These are phyloP conservation scores for Solanum hybrid DNA, from an alignment of 305 asterid species.

Conservation along the genomic window DNA sequence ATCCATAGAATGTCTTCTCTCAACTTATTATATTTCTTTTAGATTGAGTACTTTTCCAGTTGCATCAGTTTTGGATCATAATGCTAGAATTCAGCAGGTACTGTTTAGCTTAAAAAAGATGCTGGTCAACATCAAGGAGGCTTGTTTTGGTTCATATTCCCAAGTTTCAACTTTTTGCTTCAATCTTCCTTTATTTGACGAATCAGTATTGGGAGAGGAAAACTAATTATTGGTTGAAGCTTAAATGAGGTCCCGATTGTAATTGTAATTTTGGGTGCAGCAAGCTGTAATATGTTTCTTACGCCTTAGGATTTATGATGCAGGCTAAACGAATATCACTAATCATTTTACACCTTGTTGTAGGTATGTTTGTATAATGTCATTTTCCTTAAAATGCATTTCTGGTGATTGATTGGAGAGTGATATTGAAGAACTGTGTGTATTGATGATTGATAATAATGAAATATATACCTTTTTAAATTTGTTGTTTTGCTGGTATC, in stretches of 20 bases:
- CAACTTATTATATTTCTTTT: neutral
- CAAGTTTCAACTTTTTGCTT: neutral
- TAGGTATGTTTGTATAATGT: neutral
- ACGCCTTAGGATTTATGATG: neutral
- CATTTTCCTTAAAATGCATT: neutral
- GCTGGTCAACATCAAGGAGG: neutral
- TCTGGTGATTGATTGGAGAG: neutral
- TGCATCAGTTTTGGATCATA: neutral
- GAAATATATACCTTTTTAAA: neutral
- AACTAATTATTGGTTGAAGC: neutral
- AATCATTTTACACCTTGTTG: neutral
- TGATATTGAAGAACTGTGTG: neutral
- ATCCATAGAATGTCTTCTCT: neutral
- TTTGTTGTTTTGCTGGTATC: neutral
- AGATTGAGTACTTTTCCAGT: neutral
- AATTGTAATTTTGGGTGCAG: neutral
- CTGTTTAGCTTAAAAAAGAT: neutral
- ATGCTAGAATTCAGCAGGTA: neutral
- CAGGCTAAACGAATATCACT: neutral
- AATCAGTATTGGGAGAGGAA: neutral
- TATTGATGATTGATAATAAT: neutral
- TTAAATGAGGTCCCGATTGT: neutral
- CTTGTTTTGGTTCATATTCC: neutral
- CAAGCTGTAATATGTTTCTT: neutral
- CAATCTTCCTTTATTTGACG: neutral